These are phyloP conservation scores for Medicago ruthenica DNA, from an alignment of 306 rosid genomes.

Conservation along the genomic window DNA sequence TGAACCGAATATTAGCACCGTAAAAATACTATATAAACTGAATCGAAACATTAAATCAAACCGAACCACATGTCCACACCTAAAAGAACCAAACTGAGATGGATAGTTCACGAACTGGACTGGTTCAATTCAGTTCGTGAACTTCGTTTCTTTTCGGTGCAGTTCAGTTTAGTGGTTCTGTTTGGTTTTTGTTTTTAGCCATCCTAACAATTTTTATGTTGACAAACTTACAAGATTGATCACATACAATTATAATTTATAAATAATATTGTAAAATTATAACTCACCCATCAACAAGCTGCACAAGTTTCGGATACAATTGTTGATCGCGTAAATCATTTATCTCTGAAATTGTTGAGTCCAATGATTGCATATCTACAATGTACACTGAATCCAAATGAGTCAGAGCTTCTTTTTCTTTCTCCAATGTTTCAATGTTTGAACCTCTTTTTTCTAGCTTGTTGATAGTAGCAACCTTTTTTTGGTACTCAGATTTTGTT, in stretches of 20 bases:
- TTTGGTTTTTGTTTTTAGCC: too few relatives aligned
- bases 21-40: too few relatives aligned
- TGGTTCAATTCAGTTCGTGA: not conserved
- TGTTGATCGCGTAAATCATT: slow-evolving; percentile 79
- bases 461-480: slow-evolving; percentile 67
- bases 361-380: slow-evolving; percentile 96
- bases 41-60: too few relatives aligned
- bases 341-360: slow-evolving; percentile 89
- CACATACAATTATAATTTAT: not conserved
- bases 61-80: too few relatives aligned
- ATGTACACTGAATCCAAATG: slow-evolving; percentile 90
- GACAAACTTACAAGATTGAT: not conserved
- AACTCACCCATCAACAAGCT: slow-evolving; percentile 84
- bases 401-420: slow-evolving; percentile 81
- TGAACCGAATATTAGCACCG: too few relatives aligned
- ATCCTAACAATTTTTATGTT: not conserved
- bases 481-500: slow-evolving; percentile 89
- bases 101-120: not conserved
- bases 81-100: not conserved
- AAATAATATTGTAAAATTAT: not conserved
- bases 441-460: slow-evolving; percentile 71
- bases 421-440: slow-evolving; percentile 78
- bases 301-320: slow-evolving; percentile 79
- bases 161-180: not conserved
- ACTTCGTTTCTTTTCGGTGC: too few relatives aligned